Conservation (phyloP, 306 rosid genomes). For the Acmispon strigosus region DNA sequence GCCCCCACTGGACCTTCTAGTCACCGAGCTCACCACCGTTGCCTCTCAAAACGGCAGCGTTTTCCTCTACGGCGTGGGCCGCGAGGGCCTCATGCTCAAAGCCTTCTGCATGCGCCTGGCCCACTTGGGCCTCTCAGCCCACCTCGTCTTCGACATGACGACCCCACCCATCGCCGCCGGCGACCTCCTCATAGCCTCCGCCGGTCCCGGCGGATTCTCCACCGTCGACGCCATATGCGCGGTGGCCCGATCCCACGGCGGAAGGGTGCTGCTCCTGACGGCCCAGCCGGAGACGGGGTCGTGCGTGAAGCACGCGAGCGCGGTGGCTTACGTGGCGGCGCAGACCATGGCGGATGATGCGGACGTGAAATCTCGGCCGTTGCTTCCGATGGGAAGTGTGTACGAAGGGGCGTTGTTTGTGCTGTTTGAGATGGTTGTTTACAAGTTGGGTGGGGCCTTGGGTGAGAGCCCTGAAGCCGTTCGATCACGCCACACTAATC, state of each 20-base stretch:
- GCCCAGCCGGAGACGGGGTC: constrained; percentile 81
- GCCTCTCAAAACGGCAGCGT: constrained; percentile 40
- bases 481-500: constrained; percentile 88
- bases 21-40: constrained; percentile 44
- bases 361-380: constrained; percentile 40
- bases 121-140: constrained; percentile 72
- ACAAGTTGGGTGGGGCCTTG: constrained; percentile 51
- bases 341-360: constrained; percentile 87
- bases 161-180: constrained; percentile 57
- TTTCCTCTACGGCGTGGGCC: constrained; percentile 85
- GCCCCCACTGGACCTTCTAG: constrained; percentile 44
- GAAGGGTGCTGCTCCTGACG: constrained; percentile 66
- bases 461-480: constrained; percentile 61
- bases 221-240: constrained; percentile 79
- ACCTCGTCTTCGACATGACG: constrained; percentile 79
- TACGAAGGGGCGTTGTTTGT: constrained; percentile 88
- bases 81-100: constrained; percentile 85
- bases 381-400: constrained; percentile 92
- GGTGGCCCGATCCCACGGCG: constrained; percentile 56
- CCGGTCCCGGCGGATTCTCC: constrained; percentile 86
- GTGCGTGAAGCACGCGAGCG: constrained; percentile 54
- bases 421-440: constrained; percentile 88
- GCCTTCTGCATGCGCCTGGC: constrained; percentile 81
- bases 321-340: constrained; percentile 73
- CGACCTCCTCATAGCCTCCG: constrained; percentile 80